These are phyloP conservation scores for Schwanniomyces yamadae DNA, from an alignment of 805 yeast genomes.

Conservation along the genomic window DNA sequence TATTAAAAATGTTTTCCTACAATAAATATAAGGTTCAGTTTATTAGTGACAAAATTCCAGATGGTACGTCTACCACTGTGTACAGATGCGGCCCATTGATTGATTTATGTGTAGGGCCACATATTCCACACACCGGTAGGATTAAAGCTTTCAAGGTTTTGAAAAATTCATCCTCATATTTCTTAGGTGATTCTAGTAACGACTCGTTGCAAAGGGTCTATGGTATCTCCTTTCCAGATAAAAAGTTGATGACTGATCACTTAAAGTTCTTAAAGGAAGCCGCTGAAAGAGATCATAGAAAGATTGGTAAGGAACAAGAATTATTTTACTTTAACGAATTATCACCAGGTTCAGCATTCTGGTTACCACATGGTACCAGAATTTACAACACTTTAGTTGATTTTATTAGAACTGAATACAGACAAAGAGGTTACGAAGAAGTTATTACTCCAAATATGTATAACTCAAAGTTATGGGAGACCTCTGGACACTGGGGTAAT, in stretches of 20 bases:
- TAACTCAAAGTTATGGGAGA: conserved; percentile 96
- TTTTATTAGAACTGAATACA: conserved; percentile 78
- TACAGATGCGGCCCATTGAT: conserved; percentile 97
- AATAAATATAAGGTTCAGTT: conserved; percentile 93
- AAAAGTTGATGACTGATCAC: conserved; percentile 92
- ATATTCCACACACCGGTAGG: conserved; percentile 95
- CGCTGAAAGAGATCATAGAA: conserved; percentile 92
- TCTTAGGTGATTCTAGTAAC: conserved; percentile 87
- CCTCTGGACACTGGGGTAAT: conserved; percentile 98
- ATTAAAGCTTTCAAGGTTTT: conserved; percentile 91
- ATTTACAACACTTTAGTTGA: conserved; percentile 87
- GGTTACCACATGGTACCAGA: conserved; percentile 99
- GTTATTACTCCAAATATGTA: conserved; percentile 99
- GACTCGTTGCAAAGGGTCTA: conserved; percentile 96
- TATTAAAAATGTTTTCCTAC: conserved; percentile 90
- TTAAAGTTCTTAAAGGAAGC: conserved; percentile 95
- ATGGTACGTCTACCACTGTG: conserved; percentile 93
- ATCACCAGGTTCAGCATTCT: conserved; percentile 98
- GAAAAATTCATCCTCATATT: conserved; percentile 95
- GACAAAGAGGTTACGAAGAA: conserved; percentile 94
- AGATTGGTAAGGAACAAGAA: conserved; percentile 95
- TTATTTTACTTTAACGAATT: conserved; percentile 91
- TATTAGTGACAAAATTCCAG: conserved; percentile 87
- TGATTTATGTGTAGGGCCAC: conserved; percentile 97
- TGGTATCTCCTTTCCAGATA: conserved; percentile 98